These are phyloP conservation scores for Candida taoyuanica DNA, from an alignment of 805 yeast genomes.

Conservation along the genomic window DNA sequence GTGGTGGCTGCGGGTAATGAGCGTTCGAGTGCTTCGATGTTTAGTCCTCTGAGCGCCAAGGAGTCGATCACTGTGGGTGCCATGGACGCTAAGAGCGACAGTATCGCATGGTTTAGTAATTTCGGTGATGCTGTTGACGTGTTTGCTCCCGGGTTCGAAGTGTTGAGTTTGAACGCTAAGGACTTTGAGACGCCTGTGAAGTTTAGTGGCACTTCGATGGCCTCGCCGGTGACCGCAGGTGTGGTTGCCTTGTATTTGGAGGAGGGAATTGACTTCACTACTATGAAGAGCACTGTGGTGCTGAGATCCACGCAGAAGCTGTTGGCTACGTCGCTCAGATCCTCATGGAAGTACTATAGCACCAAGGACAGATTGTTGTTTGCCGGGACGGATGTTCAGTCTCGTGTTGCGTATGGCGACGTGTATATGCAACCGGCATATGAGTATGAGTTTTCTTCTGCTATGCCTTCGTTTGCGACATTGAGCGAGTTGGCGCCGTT, in stretches of 20 bases:
- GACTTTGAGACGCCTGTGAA: slow-evolving; percentile 20
- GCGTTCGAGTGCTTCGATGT: slow-evolving; percentile 64
- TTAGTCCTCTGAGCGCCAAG: slow-evolving; percentile 79
- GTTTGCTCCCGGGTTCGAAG: slow-evolving; percentile 74
- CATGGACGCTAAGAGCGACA: slow-evolving; percentile 65
- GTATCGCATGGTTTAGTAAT: slow-evolving; percentile 72
- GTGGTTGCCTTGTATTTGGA: slow-evolving; percentile 52
- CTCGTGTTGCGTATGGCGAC: neutral
- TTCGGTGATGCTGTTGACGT: slow-evolving; percentile 86
- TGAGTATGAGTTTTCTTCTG: too few species aligned
- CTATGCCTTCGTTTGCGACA: too few species aligned
- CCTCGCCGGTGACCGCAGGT: slow-evolving; percentile 70
- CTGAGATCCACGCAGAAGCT: slow-evolving; percentile 37
- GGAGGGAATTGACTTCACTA: slow-evolving; percentile 39
- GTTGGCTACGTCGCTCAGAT: slow-evolving; percentile 4
- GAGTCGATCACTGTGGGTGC: slow-evolving; percentile 83
- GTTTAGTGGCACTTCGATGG: slow-evolving; percentile 78
- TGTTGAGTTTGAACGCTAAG: slow-evolving; percentile 46
- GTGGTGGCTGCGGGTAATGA: slow-evolving; percentile 89
- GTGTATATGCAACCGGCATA: too few species aligned
- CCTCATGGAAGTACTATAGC: slow-evolving; percentile 13
- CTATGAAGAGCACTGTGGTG: slow-evolving; percentile 38
- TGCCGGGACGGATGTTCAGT: slow-evolving; percentile 3
- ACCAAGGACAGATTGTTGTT: slow-evolving; percentile 14
- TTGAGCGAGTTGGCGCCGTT: too few species aligned